A percentile compares a stretch with the other conserved stretches of the same genome.
phyloP scores from a whole-genome alignment of 1,284 basidiomycete genomes.

The Hemileia vastatrix region DNA sequence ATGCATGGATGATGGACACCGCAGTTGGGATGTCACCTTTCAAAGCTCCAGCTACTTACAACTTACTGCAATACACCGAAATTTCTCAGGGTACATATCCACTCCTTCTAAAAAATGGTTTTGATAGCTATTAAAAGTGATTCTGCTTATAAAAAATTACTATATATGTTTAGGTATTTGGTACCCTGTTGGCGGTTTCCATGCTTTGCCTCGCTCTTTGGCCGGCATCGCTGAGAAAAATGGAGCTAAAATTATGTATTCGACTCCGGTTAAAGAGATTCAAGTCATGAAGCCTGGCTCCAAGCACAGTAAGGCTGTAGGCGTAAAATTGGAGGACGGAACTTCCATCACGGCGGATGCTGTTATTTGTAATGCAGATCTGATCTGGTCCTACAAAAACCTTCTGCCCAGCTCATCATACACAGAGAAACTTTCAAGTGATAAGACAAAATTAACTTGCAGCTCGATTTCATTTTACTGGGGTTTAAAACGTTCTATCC shows the following conservation, averaged over 20 bases:
- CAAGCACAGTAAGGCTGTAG: conserved; percentile 39
- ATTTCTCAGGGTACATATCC: conserved; percentile 39
- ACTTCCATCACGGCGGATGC: conserved; percentile 48
- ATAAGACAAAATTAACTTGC: conserved; percentile 47
- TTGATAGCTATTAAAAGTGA: too few relatives aligned
- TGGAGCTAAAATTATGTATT: conserved; percentile 47
- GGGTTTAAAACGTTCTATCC: conserved; percentile 47
- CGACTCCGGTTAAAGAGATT: conserved; percentile 46
- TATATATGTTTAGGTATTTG: conserved; percentile 49
- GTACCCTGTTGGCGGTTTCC: conserved; percentile 52
- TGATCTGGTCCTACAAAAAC: conserved; percentile 50
- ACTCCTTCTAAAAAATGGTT: too few relatives aligned
- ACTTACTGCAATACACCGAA: conserved; percentile 52
- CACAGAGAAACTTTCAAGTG: conserved; percentile 32
- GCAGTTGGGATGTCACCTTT: conserved; percentile 50
- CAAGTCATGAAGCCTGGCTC: conserved; percentile 37
- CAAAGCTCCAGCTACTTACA: conserved; percentile 51
- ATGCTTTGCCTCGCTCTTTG: conserved; percentile 41
- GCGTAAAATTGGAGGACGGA: conserved; percentile 48
- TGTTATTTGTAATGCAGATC: conserved; percentile 51
- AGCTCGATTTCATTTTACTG: conserved; percentile 53
- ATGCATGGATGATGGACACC: conserved; percentile 18
- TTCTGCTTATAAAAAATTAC: neutral
- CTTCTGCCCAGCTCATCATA: conserved; percentile 46
- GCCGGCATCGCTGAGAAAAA: conserved; percentile 48